phyloP scores from a whole-genome alignment of 2,329 filamentous ascomycete genomes.

The Teratosphaeria nubilosa region DNA sequence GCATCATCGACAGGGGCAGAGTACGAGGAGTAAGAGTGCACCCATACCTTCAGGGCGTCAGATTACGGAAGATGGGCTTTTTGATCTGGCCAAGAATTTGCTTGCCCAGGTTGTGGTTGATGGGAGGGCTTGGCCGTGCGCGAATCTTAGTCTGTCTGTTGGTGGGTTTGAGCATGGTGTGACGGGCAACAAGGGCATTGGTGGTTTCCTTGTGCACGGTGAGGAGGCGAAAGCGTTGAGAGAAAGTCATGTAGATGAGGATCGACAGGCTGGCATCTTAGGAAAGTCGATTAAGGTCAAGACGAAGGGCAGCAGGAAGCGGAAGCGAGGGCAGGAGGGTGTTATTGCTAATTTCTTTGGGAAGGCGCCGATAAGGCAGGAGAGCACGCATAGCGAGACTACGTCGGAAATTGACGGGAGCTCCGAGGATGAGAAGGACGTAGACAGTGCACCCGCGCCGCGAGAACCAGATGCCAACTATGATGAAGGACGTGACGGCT shows the following conservation, averaged over 20 bases:
- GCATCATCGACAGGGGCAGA: constrained; percentile 65
- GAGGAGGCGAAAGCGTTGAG: constrained; percentile 44
- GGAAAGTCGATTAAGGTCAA: background rate
- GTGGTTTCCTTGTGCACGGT: constrained; percentile 66
- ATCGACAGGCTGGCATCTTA: background rate
- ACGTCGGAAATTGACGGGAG: constrained; percentile 6
- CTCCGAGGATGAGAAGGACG: background rate
- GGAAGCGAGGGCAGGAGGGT: constrained; percentile 20
- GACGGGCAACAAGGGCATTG: constrained; percentile 75
- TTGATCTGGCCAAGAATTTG: constrained; percentile 65
- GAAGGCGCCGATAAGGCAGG: constrained; percentile 7
- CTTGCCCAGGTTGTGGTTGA: constrained; percentile 69
- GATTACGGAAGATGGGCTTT: constrained; percentile 62
- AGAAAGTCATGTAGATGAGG: constrained; percentile 12
- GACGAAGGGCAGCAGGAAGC: constrained; percentile 25
- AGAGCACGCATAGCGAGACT: constrained; percentile 4
- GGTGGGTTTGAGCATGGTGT: constrained; percentile 87
- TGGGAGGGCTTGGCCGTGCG: constrained; percentile 77
- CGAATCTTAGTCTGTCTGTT: constrained; percentile 80
- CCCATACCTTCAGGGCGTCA: constrained; percentile 67
- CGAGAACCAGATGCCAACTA: background rate
- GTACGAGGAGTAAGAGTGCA: constrained; percentile 63
- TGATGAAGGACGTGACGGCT: background rate
- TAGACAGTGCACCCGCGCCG: background rate
- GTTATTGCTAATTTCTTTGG: constrained; percentile 29